Evolutionary conservation across 306 rosid species (phyloP), one percentile per base, ranked within the genome.

Genomic region (Cicer cuneatum): DNA sequence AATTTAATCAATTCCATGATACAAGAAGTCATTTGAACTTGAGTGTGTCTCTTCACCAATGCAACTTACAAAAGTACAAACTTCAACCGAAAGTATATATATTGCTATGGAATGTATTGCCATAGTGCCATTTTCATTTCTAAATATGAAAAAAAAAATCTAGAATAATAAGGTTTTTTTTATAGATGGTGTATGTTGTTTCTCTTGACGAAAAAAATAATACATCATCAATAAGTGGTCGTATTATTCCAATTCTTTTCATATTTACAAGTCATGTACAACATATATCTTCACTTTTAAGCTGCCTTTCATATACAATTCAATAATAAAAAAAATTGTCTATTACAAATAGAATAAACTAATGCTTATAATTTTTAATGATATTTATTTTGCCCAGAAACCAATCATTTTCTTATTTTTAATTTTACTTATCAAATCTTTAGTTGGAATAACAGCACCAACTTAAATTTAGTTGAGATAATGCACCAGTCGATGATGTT

Each of bases 401-500:
- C 24, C 10, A 42, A 83, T 75, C 76, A 76, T 60, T 21, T 51
- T 68, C 64, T 74, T 85, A 67, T 9, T 40, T 65, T 78, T 78
- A 78, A 78, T 78, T 78, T 73, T 83, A 42, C 41, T 68, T 56
- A 56, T 73, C 66, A 82, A 71, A 59, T 89, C 78, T 37, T 57
- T n/a, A 3, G 19, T 80, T 13, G 87, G 85, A 76, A 77, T 57
- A 61, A 48, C 73, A 67, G 72, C 76, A 16, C 79, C 72, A 58
- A 72, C 81, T 57, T 37, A 53, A 84, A 33, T 39, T 53, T 87
- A 59, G 79, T 39, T 58, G 88, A 59, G 75, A 77, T 63, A 15
- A 78, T 76, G 29, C 72, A 80, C 85, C 87, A 82, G 29, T 84
- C 70, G 66, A 61, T 73, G 51, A 89, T 87, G 84, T 86, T 87